Evolutionary conservation across 2,329 filamentous ascomycete species (phyloP).

Genomic region (Clonostachys rosea): DNA sequence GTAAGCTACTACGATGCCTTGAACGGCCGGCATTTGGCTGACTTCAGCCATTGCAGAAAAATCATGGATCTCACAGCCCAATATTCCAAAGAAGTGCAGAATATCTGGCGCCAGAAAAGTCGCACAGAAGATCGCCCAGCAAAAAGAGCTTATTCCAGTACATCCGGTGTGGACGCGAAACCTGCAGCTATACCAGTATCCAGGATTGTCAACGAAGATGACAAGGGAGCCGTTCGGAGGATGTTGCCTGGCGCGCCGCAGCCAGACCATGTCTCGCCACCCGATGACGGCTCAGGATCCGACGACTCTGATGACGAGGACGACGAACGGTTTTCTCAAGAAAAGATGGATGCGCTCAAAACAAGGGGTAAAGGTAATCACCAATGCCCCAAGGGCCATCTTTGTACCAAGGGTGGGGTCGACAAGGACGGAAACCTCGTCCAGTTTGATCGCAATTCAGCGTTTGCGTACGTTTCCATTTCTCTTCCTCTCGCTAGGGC

Average conservation of each 20-base stretch:
- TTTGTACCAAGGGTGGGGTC: constrained; percentile 33
- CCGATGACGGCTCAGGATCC: constrained; percentile 10
- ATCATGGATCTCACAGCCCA: constrained; percentile 24
- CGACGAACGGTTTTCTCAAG: constrained; percentile 24
- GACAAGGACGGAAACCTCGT: constrained; percentile 29
- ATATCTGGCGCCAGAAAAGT: constrained; percentile 17
- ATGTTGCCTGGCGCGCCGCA: not conserved
- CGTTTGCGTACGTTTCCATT: constrained; percentile 23
- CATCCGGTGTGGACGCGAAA: too few relatives aligned
- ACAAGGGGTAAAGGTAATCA: constrained; percentile 32
- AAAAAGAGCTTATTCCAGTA: too few relatives aligned
- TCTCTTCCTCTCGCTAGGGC: constrained; percentile 1
- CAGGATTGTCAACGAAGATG: too few relatives aligned
- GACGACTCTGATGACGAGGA: constrained; percentile 24
- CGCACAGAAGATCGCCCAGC: not conserved
- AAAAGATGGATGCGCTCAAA: constrained; percentile 31
- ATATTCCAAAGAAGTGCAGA: constrained; percentile 25
- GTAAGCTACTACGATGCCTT: constrained; percentile 13
- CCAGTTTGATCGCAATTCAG: constrained; percentile 34
- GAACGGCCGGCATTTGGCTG: not conserved
- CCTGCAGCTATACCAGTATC: too few relatives aligned
- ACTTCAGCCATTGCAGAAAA: constrained; percentile 15
- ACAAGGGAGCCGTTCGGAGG: too few relatives aligned
- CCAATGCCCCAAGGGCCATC: constrained; percentile 23
- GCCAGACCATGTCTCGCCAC: constrained; percentile 6